Percentiles rank a stretch among this genome's conserved stretches.
These are phyloP conservation scores for Mycena vulgaris DNA, from an alignment of 768 basidiomycete species.

Conservation along the genomic window DNA sequence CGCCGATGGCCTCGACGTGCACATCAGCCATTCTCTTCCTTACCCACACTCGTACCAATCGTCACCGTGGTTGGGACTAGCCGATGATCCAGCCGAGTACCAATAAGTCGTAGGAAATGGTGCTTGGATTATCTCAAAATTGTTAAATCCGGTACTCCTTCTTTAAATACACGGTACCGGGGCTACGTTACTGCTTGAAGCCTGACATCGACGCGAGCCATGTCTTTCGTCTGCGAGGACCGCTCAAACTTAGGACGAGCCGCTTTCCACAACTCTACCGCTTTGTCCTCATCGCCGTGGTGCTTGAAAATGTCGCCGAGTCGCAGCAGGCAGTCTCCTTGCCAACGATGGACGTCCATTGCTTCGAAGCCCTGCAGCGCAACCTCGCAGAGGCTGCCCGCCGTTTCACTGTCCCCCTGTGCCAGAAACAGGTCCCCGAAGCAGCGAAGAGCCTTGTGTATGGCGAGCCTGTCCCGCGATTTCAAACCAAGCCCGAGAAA, in stretches of 20 bases:
- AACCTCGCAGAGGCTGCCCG: not conserved
- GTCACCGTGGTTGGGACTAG: no score
- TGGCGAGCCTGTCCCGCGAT: not conserved
- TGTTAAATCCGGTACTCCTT: no score
- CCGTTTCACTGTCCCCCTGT: not conserved
- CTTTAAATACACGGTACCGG: no score
- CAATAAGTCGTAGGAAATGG: no score
- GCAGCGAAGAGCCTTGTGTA: not conserved
- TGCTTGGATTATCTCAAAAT: no score
- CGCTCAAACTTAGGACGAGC: not conserved
- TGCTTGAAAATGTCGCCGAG: not conserved
- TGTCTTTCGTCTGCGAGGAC: no score
- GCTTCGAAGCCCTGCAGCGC: not conserved
- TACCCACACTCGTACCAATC: no score
- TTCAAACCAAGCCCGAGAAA: not conserved
- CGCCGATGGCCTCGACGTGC: no score
- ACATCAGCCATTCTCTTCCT: no score
- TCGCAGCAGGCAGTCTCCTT: not conserved
- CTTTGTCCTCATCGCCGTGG: not conserved
- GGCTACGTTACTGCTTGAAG: no score
- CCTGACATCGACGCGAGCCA: no score
- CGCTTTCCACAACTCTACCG: not conserved
- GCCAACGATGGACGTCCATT: not conserved
- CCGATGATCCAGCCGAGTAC: no score
- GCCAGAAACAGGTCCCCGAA: not conserved